A percentile compares a stretch with the other conserved stretches of the same genome.
Conservation (phyloP, 2,329 filamentous ascomycete species). For the Epichloe sibirici region DNA sequence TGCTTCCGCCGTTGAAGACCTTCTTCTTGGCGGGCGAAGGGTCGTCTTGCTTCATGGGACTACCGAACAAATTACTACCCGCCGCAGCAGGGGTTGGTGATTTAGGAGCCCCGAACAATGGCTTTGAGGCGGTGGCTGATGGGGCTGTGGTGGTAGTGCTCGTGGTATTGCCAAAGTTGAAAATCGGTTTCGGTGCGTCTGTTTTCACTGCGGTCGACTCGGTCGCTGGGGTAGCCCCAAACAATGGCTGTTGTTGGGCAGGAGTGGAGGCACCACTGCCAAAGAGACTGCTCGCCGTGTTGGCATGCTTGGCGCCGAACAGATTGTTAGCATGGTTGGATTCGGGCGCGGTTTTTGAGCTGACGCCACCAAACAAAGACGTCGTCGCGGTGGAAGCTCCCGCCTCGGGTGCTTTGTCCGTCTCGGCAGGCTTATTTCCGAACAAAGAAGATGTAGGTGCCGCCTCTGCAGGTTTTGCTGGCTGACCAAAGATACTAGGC, state of each 20-base stretch:
- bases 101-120: conserved; percentile 26
- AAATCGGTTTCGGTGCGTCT: conserved; percentile 16
- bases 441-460: conserved; percentile 22
- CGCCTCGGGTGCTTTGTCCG: conserved; percentile 13
- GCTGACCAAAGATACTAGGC: conserved; percentile 21
- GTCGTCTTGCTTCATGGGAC: conserved; percentile 32
- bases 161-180: conserved; percentile 21
- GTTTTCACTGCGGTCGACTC: conserved; percentile 5
- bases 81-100: conserved; percentile 18
- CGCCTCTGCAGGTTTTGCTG: conserved; percentile 6
- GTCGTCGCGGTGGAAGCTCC: conserved; percentile 10
- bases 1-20: conserved; percentile 16
- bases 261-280: conserved; percentile 9
- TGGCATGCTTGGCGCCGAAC: conserved; percentile 16
- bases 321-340: not conserved
- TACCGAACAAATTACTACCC: conserved; percentile 25
- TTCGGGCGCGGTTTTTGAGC: conserved; percentile 6
- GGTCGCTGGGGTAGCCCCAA: conserved; percentile 5
- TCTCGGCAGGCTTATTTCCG: conserved; percentile 19
- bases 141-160: conserved; percentile 18
- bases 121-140: conserved; percentile 18
- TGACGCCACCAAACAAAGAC: conserved; percentile 7
- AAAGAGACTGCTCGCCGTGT: conserved; percentile 6
- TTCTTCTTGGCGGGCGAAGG: conserved; percentile 27
- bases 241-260: conserved; percentile 10